Conservation (phyloP, 1,284 basidiomycete genomes). For the Rhodotorula mucilaginosa region DNA sequence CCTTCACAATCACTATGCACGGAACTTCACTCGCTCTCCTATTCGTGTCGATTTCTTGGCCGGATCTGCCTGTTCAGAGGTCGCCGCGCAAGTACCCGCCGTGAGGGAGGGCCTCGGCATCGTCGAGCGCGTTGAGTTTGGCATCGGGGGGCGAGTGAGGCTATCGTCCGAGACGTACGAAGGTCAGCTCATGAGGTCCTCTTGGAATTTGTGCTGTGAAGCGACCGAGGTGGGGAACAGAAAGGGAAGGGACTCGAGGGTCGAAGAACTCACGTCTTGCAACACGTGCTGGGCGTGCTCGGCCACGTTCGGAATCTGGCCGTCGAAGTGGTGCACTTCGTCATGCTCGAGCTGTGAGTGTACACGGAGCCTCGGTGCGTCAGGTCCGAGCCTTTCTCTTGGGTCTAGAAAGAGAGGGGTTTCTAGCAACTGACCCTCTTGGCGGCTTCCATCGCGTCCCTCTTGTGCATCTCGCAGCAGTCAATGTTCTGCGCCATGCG, state of each 20-base stretch:
- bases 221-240: neutral
- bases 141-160: slow-evolving; percentile 13
- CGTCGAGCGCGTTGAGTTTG: slow-evolving; percentile 25
- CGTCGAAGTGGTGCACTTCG: slow-evolving; percentile 9
- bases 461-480: neutral
- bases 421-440: neutral
- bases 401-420: neutral
- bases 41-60: neutral
- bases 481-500: neutral
- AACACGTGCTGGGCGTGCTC: neutral
- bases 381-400: neutral
- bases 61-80: slow-evolving; percentile 1
- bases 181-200: neutral
- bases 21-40: too few relatives aligned
- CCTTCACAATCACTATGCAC: too few relatives aligned
- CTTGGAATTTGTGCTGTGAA: neutral
- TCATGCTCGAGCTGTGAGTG: slow-evolving; percentile 5
- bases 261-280: slow-evolving; percentile 1
- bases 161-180: neutral
- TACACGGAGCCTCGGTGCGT: fast-evolving
- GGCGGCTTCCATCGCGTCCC: neutral
- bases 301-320: neutral
- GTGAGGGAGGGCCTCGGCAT: slow-evolving; percentile 25
- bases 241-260: too few relatives aligned
- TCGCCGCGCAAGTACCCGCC: slow-evolving; percentile 20